Evolutionary conservation across 495 filamentous ascomycete species (phyloP), one percentile per base, ranked within the genome.

Genomic region (Tuber umbilicatum): DNA sequence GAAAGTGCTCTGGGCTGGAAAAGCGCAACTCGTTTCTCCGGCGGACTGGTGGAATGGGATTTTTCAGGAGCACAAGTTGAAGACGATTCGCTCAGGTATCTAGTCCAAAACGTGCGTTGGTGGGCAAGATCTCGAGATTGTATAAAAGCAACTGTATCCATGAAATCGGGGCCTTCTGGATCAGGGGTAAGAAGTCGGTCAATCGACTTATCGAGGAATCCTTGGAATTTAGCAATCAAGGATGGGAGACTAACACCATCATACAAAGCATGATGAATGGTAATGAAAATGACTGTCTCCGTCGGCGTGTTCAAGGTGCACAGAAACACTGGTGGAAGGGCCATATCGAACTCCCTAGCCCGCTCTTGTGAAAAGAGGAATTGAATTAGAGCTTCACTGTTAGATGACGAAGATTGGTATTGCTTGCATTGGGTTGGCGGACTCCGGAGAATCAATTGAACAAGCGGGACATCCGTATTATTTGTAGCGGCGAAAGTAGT

Each of bases 181-280:
- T 74, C 68, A 41, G 71, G 60, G 3, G 70, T 67, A 80, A 76
- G 40, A 72, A 67, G 74, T 83, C 75, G 69, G 35, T 35, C 70
- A 39, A 43, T 23, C 21, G 71, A 41, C 6, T 69, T 74, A n/a
- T 82, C 77, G 70, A 86, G 86, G 10, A 85, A 83, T 7, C 74
- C 68, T 73, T 86, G 73, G 4, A 89, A 83, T 69, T 86, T 81
- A 12, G 84, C 69, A 1, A 89, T 78, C 21, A 90, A 73, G 2
- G 85, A 77, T 19, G 85, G 86, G 67, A 90, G 82, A 70, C 87
- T 87, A 75, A 89, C 85, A 16, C 86, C 87, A 75, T 91, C 89
- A 77, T 90, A 90, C 1, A 90, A 77, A 19, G 87, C 87, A 79
- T 90, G 89, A 78, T 90, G 89, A 17, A 93, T 87, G 12, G 85